Base-by-base conservation (phyloP, 805 yeast genomes). In the Sporopachydermia lactativora region DNA sequence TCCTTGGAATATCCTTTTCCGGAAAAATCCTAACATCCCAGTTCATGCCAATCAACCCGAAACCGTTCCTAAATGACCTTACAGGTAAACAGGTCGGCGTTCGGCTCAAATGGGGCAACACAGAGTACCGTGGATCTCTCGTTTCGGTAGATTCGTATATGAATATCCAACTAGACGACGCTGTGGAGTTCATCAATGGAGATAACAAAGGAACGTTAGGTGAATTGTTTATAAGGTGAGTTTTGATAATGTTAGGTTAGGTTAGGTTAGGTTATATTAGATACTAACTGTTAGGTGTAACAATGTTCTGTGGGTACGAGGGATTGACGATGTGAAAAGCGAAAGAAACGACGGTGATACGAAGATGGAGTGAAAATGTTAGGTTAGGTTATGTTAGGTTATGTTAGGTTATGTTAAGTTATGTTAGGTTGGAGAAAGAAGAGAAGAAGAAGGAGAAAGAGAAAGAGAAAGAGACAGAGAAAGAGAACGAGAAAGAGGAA, bases 91-190 rank as follows among this genome's bases (percentile, higher is more conserved):
- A 62, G 24, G 86, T 89, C 8, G 62, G 77, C 8, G 89, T 92
- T 15, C 73, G 86, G 43, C 69, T 92, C 46, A 92, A 92, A 56
- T 92, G 95, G 80, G 89, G 86, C 53, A 73, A 73, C 47, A 81
- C 95, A 6, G 94, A 86, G 57, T 92, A 92, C 59, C 71, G 65
- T 44, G 98, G 98, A 1, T 70, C 58, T 15, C 67, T 92, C 36
- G 60, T 77, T 3, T 75, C 95, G 1, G 80, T 83, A 17, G 98
- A 92, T 55, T 82, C 83, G 51, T 92, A 92, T 61, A 89, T 92
- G 89, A 92, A 92, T 51, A 47, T 92, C 24, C 86, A 82, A 53
- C 59, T 88, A 35, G 78, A 72, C 28, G 71, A 77, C 18, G 74
- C 78, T 1, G 70, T 65, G 41, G 78, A 75, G 54, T 59, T 66